These are phyloP conservation scores for Flaveria trinervia DNA, from an alignment of 129 eudicot genomes.

Conservation along the genomic window DNA sequence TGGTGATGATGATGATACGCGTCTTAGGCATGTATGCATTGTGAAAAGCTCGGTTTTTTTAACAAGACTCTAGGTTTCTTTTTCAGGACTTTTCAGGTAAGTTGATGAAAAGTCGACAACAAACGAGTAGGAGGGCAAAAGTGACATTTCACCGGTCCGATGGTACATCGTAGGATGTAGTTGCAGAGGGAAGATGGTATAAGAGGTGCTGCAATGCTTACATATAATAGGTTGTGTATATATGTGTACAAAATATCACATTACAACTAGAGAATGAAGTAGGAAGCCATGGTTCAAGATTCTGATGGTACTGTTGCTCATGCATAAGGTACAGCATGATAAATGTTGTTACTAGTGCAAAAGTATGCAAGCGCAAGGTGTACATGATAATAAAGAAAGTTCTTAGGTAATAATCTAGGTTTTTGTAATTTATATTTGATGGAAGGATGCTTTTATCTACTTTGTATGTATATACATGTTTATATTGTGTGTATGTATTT, in stretches of 20 bases:
- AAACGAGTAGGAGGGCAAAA: slow-evolving; percentile 28
- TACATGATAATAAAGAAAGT: slow-evolving; percentile 9
- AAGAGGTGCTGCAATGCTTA: slow-evolving; percentile 13
- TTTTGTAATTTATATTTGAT: slow-evolving; percentile 14
- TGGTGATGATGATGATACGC: slow-evolving; percentile 30
- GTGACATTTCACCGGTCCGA: slow-evolving; percentile 12
- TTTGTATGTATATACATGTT: slow-evolving; percentile 9
- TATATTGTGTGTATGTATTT: background rate
- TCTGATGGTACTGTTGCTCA: slow-evolving; percentile 9
- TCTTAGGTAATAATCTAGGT: slow-evolving; percentile 5
- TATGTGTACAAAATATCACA: slow-evolving; percentile 11
- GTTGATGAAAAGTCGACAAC: slow-evolving; percentile 22
- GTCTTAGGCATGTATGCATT: slow-evolving; percentile 6
- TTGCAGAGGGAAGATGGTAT: slow-evolving; percentile 12
- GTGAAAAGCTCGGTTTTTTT: slow-evolving; percentile 12
- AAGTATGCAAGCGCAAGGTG: slow-evolving; percentile 16
- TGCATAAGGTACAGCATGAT: slow-evolving; percentile 12
- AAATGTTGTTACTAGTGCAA: background rate
- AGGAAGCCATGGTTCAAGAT: slow-evolving; percentile 19
- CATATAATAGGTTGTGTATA: slow-evolving; percentile 20
- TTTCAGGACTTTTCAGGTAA: slow-evolving; percentile 8
- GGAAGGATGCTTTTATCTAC: slow-evolving; percentile 15
- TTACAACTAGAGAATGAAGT: slow-evolving; percentile 11
- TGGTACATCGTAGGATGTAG: slow-evolving; percentile 22
- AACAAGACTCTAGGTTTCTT: background rate